Evolutionary conservation across 1,284 basidiomycete species (phyloP).

Genomic region (Pisolithus thermaeus): DNA sequence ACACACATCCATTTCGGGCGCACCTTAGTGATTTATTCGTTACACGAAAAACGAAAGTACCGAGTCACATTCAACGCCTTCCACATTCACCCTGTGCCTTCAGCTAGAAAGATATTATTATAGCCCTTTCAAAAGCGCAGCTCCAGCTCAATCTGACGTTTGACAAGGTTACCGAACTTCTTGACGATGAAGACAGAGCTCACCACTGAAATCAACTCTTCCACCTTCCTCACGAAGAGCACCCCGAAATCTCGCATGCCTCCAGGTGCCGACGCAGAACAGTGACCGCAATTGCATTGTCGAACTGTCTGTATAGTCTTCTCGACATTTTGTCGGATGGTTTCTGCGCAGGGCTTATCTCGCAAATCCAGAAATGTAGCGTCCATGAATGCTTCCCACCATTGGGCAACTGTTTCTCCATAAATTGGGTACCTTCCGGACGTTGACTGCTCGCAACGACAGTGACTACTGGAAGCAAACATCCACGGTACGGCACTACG

Average conservation of each 20-base stretch:
- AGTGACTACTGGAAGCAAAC: no score
- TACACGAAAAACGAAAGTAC: no score
- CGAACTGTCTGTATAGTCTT: conserved; percentile 9
- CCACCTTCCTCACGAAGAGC: conserved; percentile 12
- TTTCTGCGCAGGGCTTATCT: conserved; percentile 16
- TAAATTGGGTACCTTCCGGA: neutral
- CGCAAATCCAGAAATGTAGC: conserved; percentile 5
- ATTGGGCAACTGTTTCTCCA: neutral
- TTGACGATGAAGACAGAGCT: neutral
- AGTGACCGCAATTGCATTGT: conserved; percentile 1
- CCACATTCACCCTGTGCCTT: neutral
- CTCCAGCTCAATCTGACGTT: neutral
- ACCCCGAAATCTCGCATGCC: conserved; percentile 13
- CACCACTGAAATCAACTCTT: conserved; percentile 10
- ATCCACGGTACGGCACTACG: conserved; percentile 5
- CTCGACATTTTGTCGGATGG: neutral
- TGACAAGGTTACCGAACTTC: conserved; percentile 2
- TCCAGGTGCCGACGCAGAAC: conserved; percentile 1
- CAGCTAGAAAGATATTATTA: no score
- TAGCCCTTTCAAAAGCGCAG: no score
- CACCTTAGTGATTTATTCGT: no score
- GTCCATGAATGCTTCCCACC: conserved; percentile 19
- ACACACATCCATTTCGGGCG: no score
- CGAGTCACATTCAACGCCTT: no score
- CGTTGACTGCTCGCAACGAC: no score